Conservation (phyloP, 2,329 filamentous ascomycete species). For the Cladosporium sp. region DNA sequence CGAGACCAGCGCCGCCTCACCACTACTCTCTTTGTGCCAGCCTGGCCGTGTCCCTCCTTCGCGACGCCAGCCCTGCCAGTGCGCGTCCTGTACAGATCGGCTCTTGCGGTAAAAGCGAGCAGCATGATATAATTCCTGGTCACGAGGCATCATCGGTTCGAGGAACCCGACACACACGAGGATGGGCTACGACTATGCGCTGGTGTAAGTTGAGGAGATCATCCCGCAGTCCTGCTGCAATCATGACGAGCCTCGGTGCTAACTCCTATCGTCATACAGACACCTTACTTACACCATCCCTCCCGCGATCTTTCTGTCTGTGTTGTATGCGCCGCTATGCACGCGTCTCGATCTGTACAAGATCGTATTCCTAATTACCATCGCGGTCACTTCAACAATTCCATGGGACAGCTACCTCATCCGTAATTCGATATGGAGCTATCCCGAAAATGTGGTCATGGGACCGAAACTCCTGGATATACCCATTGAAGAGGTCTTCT, state of each 20-base stretch:
- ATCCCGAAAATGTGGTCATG: slow-evolving; percentile 60
- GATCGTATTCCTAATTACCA: slow-evolving; percentile 55
- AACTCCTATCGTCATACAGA: slow-evolving; percentile 35
- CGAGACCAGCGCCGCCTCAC: neutral
- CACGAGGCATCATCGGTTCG: neutral
- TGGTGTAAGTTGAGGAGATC: slow-evolving; percentile 55
- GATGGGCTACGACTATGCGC: slow-evolving; percentile 60
- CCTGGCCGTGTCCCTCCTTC: neutral
- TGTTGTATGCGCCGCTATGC: slow-evolving; percentile 58
- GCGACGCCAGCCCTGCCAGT: neutral
- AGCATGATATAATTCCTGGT: slow-evolving; percentile 2
- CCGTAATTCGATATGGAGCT: slow-evolving; percentile 64
- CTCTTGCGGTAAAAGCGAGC: neutral
- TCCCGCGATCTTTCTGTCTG: slow-evolving; percentile 55
- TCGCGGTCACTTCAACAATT: slow-evolving; percentile 64
- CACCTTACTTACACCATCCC: slow-evolving; percentile 66
- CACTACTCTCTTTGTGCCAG: neutral
- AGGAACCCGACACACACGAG: neutral
- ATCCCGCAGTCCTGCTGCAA: slow-evolving; percentile 7
- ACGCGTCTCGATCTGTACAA: slow-evolving; percentile 61
- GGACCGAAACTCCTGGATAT: slow-evolving; percentile 62
- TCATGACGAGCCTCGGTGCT: neutral
- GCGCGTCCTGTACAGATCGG: neutral
- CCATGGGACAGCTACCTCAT: slow-evolving; percentile 77
- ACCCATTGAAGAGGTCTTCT: slow-evolving; percentile 69